Percentiles rank a stretch among this genome's conserved stretches.
Evolutionary conservation across 1,284 basidiomycete species (phyloP).

Genomic region (Puccinia horiana): DNA sequence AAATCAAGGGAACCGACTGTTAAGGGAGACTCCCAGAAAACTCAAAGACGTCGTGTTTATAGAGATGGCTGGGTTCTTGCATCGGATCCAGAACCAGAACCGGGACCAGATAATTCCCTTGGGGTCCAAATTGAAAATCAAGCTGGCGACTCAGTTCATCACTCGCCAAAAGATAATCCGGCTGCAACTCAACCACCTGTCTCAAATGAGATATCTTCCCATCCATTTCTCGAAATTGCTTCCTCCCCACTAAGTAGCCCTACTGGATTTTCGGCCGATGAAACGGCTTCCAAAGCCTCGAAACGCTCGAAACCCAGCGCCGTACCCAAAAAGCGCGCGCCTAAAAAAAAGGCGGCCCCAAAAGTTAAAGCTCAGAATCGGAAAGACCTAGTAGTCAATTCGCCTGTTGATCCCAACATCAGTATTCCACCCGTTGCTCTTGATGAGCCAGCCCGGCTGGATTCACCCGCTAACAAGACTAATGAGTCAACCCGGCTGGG

Average conservation of each 20-base stretch:
- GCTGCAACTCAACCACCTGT: background rate
- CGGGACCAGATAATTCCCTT: background rate
- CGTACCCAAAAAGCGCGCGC: background rate
- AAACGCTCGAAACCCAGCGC: slow-evolving; percentile 1
- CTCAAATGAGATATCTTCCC: background rate
- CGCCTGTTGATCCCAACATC: background rate
- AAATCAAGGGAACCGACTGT: background rate
- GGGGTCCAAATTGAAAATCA: background rate
- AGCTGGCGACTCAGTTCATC: slow-evolving; percentile 6
- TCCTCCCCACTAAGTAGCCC: slow-evolving; percentile 25
- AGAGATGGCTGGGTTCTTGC: slow-evolving; percentile 17
- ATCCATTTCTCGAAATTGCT: background rate
- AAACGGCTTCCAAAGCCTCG: slow-evolving; percentile 5
- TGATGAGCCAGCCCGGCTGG: background rate
- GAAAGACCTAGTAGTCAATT: background rate
- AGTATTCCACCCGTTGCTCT: background rate
- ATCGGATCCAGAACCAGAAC: background rate
- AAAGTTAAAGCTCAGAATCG: slow-evolving; percentile 19
- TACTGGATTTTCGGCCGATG: slow-evolving; percentile 7
- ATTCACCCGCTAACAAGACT: background rate
- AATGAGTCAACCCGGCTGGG: too few species aligned
- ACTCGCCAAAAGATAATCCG: background rate
- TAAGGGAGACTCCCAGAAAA: background rate
- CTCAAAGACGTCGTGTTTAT: background rate
- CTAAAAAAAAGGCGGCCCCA: slow-evolving; percentile 10